Evolutionary conservation across 495 filamentous ascomycete genomes (phyloP).

Genomic region (Glarea lozoyensis): DNA sequence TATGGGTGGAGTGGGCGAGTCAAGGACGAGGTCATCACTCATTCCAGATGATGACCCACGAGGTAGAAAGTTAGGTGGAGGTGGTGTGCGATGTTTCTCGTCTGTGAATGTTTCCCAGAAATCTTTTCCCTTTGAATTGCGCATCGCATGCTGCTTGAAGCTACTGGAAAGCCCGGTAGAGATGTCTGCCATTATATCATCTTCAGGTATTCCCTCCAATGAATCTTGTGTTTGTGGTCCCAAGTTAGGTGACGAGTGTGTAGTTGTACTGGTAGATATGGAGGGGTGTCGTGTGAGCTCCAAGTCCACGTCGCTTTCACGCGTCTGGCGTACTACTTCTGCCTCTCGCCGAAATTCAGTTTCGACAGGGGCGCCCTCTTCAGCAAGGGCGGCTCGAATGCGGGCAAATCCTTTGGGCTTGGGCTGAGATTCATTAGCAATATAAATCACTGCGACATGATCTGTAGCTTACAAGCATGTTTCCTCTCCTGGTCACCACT

Average conservation of each 20-base stretch:
- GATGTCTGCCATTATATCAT: constrained; percentile 50
- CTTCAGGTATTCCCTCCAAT: constrained; percentile 51
- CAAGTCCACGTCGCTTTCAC: constrained; percentile 57
- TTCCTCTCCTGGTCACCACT: constrained; percentile 78
- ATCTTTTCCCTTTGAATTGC: constrained; percentile 58
- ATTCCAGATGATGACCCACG: constrained; percentile 16
- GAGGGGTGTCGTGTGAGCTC: constrained; percentile 20
- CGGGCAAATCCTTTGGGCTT: constrained; percentile 94
- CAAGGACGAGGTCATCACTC: constrained; percentile 65
- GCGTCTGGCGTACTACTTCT: constrained; percentile 88
- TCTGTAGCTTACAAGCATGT: constrained; percentile 63
- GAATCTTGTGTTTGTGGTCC: constrained; percentile 29
- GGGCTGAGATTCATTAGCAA: constrained; percentile 38
- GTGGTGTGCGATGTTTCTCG: constrained; percentile 40
- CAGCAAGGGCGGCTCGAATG: constrained; percentile 78
- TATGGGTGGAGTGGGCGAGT: constrained; percentile 36
- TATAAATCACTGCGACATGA: neutral
- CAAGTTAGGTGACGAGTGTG: constrained; percentile 41
- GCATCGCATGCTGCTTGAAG: constrained; percentile 64
- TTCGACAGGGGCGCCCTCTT: constrained; percentile 81
- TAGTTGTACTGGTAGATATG: constrained; percentile 36
- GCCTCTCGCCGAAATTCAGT: constrained; percentile 85
- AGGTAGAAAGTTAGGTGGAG: constrained; percentile 31
- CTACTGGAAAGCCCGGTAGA: constrained; percentile 41
- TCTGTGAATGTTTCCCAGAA: constrained; percentile 76